Evolutionary conservation across 2,329 filamentous ascomycete species (phyloP).

Genomic region (Chrysoporthe puriensis): DNA sequence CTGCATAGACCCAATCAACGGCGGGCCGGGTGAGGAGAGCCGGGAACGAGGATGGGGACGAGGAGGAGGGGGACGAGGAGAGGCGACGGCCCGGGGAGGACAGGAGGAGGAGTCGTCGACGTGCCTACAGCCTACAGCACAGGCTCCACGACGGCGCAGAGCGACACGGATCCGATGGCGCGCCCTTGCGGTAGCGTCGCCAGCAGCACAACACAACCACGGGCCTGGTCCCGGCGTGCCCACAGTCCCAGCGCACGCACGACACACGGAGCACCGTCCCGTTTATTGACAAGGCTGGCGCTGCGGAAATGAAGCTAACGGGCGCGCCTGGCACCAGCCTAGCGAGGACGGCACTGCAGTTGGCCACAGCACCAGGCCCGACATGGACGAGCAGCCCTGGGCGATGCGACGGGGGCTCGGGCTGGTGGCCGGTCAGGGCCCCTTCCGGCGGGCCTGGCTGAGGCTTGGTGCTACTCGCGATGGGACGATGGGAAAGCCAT

Average conservation of each 20-base stretch:
- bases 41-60: too few species aligned
- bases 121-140: not conserved
- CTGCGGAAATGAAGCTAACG: not conserved
- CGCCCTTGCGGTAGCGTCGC: too few species aligned
- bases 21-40: too few species aligned
- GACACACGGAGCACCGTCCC: not conserved
- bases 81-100: not conserved
- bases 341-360: not conserved
- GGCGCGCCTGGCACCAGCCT: not conserved
- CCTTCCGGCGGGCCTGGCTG: too few species aligned
- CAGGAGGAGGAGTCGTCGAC: not conserved
- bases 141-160: too few species aligned
- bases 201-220: not conserved
- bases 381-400: not conserved
- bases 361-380: not conserved
- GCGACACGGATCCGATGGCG: too few species aligned
- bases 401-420: too few species aligned
- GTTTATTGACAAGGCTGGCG: not conserved
- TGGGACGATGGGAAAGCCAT: too few species aligned
- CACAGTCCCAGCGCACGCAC: not conserved
- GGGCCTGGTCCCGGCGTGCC: not conserved
- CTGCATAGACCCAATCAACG: too few species aligned
- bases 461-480: too few species aligned
- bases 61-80: too few species aligned
- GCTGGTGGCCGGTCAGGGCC: too few species aligned